phyloP scores from a whole-genome alignment of 2,329 filamentous ascomycete species.

The Monilinia fructicola region DNA sequence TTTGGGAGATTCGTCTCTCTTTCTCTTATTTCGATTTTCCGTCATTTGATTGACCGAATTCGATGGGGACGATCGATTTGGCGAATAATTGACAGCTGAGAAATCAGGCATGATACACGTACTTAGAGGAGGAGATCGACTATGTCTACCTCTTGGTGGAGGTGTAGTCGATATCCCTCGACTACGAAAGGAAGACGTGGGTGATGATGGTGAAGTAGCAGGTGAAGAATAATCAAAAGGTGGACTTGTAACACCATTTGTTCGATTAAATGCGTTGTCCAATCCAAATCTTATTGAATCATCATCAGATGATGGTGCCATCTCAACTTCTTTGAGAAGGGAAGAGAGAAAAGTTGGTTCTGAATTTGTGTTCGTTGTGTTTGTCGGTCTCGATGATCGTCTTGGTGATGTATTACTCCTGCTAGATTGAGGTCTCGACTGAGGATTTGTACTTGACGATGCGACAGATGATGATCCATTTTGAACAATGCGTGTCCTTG shows the following conservation, averaged over 20 bases:
- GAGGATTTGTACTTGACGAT: slow-evolving; percentile 15
- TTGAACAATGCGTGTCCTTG: slow-evolving; percentile 70
- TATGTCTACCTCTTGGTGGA: slow-evolving; percentile 59
- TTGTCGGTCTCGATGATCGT: not conserved
- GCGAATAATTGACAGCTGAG: slow-evolving; percentile 73
- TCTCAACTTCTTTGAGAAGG: slow-evolving; percentile 83
- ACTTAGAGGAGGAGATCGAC: slow-evolving; percentile 67
- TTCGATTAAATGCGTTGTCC: slow-evolving; percentile 29
- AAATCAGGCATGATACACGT: slow-evolving; percentile 72
- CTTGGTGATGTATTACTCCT: not conserved
- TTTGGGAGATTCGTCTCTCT: slow-evolving; percentile 31
- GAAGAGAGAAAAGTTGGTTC: slow-evolving; percentile 83
- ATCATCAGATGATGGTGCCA: slow-evolving; percentile 57
- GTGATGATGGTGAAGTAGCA: slow-evolving; percentile 63
- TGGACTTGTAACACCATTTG: slow-evolving; percentile 38
- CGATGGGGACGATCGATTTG: slow-evolving; percentile 52
- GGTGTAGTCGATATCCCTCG: slow-evolving; percentile 68
- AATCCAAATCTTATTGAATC: slow-evolving; percentile 44
- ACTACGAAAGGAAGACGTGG: slow-evolving; percentile 63
- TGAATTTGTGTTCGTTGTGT: slow-evolving; percentile 40
- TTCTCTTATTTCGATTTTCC: slow-evolving; percentile 33
- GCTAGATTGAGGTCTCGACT: slow-evolving; percentile 1
- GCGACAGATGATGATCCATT: slow-evolving; percentile 47
- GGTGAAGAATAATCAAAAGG: slow-evolving; percentile 59
- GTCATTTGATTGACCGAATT: slow-evolving; percentile 21